Evolutionary conservation across 2,329 filamentous ascomycete genomes (phyloP), one percentile per base, ranked within the genome.

Genomic region (Monilinia polystroma): DNA sequence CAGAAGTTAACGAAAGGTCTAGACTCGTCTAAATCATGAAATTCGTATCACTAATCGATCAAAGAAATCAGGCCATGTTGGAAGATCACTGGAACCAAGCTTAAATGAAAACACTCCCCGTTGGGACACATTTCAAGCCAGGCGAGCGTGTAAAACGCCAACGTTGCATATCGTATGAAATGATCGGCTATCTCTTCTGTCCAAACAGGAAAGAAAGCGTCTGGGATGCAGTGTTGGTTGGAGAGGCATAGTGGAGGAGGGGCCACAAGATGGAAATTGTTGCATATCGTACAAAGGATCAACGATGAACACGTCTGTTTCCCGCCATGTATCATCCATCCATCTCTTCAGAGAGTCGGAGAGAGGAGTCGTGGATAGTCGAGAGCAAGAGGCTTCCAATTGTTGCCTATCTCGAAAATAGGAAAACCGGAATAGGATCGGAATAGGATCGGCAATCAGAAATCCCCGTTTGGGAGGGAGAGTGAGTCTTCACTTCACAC

Each of bases 31-130:
- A 64, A 64, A 57, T 56, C 51, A 64, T 56, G 49, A 56, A 60
- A 60, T 60, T 51, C n/a, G 58, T 60, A 60, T 51, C n/a, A 49
- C 58, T 49, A 8, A 38, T 60, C 32, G 20, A 11, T 51, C 14
- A 32, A 38, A 57, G 26, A 64, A 64, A 64, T 64, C 62, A 64
- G 62, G 62, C 62, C 62, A 64, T 32, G 20, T 57, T 57, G 62
- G 62, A 58, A 45, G 56, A 58, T 58, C 56, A 58, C 11, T 58
- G 16, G 55, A 43, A 45, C 38, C 35, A 58, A 16, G 26, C n/a
- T 60, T 47, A 20, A 45, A 45, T n/a, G 18, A 47, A 23, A 45
- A 23, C 32, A 51, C 29, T 12, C 54, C 54, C 16, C 29, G 11
- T 52, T 29, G 49, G 49, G 49, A 52, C 23, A 29, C 5, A 16